These are phyloP conservation scores for Melampsora americana DNA, from an alignment of 1,284 basidiomycete genomes.

Conservation along the genomic window DNA sequence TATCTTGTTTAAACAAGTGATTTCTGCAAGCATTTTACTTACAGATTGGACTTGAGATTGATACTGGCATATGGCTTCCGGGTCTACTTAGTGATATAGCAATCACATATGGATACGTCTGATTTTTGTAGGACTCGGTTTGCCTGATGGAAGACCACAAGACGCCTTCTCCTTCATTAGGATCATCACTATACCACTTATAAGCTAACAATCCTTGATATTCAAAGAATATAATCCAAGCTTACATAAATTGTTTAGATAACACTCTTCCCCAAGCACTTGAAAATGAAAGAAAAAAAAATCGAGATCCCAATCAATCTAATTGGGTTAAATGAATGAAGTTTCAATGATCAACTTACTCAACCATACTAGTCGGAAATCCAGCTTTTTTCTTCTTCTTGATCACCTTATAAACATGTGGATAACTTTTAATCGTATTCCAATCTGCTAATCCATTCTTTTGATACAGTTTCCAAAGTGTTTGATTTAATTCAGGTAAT, in stretches of 20 bases:
- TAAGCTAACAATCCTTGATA: neutral
- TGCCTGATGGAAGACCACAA: constrained; percentile 38
- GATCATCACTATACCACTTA: constrained; percentile 7
- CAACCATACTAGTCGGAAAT: constrained; percentile 35
- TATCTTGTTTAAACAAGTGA: too few species aligned
- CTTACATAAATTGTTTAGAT: constrained; percentile 38
- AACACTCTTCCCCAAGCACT: constrained; percentile 40
- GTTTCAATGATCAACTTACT: neutral
- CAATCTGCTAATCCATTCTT: constrained; percentile 32
- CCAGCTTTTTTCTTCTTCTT: constrained; percentile 32
- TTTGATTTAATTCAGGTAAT: constrained; percentile 3
- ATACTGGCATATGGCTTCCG: constrained; percentile 7
- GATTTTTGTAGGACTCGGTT: constrained; percentile 17
- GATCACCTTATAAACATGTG: constrained; percentile 17
- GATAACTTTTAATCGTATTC: constrained; percentile 23
- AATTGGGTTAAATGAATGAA: neutral
- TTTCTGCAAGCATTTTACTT: neutral
- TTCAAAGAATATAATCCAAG: too few species aligned
- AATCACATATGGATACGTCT: constrained; percentile 31
- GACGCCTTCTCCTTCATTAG: constrained; percentile 21
- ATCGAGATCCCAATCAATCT: neutral
- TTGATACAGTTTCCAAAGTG: constrained; percentile 18
- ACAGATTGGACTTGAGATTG: neutral
- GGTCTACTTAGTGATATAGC: constrained; percentile 27
- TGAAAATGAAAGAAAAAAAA: neutral